Conservation (phyloP, 345 rosid genomes). For the Hibiscus trionum region DNA sequence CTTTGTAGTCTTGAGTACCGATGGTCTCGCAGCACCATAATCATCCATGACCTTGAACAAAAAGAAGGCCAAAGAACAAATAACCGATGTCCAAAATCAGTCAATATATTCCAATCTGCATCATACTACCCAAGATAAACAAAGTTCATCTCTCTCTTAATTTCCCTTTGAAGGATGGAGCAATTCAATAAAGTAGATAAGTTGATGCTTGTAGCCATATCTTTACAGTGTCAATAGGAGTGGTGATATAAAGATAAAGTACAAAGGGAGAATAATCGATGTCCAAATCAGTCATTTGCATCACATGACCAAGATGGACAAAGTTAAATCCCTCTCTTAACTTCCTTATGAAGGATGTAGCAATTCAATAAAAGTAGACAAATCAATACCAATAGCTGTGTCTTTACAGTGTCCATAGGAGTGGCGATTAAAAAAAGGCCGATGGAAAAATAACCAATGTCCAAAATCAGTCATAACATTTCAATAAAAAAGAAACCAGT, state of each 20-base stretch:
- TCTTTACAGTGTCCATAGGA: slow-evolving; percentile 60
- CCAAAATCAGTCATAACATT: too few relatives aligned
- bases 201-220: slow-evolving; percentile 51
- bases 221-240: slow-evolving; percentile 60
- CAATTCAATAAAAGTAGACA: background rate
- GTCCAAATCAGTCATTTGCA: background rate
- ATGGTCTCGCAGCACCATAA: slow-evolving; percentile 53
- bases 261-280: background rate
- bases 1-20: slow-evolving; percentile 43
- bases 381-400: slow-evolving; percentile 48
- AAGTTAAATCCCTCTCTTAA: background rate
- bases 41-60: slow-evolving; percentile 46
- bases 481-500: too few relatives aligned
- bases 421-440: slow-evolving; percentile 28
- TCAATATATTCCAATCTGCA: background rate
- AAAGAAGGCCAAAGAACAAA: background rate
- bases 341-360: background rate
- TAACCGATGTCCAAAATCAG: background rate
- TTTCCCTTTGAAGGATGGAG: too few relatives aligned
- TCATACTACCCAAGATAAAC: background rate
- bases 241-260: slow-evolving; percentile 25
- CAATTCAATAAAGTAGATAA: too few relatives aligned
- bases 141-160: background rate
- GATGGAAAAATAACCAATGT: too few relatives aligned
- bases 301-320: background rate